Evolutionary conservation across 2,329 filamentous ascomycete genomes (phyloP), one percentile per base, ranked within the genome.

Genomic region (Cadophora gregata): DNA sequence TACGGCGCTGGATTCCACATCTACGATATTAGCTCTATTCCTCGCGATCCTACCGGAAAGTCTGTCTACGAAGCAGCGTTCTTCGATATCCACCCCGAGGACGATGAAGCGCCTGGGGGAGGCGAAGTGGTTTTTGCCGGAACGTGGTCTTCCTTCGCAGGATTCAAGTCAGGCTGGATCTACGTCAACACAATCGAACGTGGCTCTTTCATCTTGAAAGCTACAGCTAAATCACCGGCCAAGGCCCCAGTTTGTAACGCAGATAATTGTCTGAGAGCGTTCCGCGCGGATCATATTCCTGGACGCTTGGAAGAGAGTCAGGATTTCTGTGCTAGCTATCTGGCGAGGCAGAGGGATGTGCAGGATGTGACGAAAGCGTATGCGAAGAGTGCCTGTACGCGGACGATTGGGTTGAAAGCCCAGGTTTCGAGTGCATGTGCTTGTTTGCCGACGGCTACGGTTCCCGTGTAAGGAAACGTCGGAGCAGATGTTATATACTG

Each of bases 1-100:
- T 85, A 85, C 69, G 82, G 79, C 3, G 78, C 80, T 19, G 83
- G 83, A n/a, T 78, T 85, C 10, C 80, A 69, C 33, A 51, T 71
- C 50, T 63, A 68, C 36, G 69, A 71, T 58, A 59, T 82, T 45
- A 75, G 76, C 36, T 79, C 77, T 19, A 81, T 82, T 51, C 77
- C 79, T 0, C 65, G 78, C 5, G 62, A 70, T n/a, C 63, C 63
- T 4, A 70, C 59, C 1, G 69, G 70, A 10, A 79, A 80, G 62
- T 79, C 78, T 0, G 80, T 82, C 25, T 78, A 78, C 68, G 80
- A 82, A 70, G 70, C 81, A 29, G 80, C 75, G 10, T 69, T 50
- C 62, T 63, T 81, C 78, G 66, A 56, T 69, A 76, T 56, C 62
- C 72, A 50, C 74, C 75, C 53, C 6, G 70, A 71, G 38, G 77